Base-by-base conservation (phyloP, 371 early-diverging fungal genomes). In the Vairimorpha ceranae region DNA sequence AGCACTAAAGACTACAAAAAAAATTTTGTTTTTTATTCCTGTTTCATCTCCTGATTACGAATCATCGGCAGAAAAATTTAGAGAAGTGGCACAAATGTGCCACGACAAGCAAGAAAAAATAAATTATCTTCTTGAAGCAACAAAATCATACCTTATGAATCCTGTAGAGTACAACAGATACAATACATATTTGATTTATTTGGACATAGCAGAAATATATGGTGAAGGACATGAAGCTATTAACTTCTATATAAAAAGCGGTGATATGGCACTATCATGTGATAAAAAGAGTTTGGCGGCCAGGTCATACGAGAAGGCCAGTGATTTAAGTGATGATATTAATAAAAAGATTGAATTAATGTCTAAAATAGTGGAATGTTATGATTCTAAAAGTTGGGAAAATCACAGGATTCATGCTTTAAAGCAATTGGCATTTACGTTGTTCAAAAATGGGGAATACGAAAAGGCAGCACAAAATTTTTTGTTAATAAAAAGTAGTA, bases 81-180 rank as follows among this genome's bases (percentile, higher is more conserved):
- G 45, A 56, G 36, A 76, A 36, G 8, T 75, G 0, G 36, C 70
- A 0, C 33, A 41, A n/a, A 30, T 41, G 23, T 41, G 52, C 15
- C 30, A 60, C 15, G 60, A 65, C n/a, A 36, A 29, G 4, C 15
- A 10, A 32, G 66, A 56, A 32, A 75, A 65, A 52, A 32, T 67
- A 7, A n/a, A 43, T 19, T 68, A 45, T 41, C 67, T 48, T 14
- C 43, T 54, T 36, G 75, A 75, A 45, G 45, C 68, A 17, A 70
- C 70, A 23, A 63, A 29, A 19, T 70, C 75, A 12, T 69, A 59
- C 70, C 36, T 69, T 38, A 61, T 68, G 61, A 51, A 32, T 3
- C 51, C 73, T 0, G 61, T 36, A 54, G 75, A 75, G 52, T 75
- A 75, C 48, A 46, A 46, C 8, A 46, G 41, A 29, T 75, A 67